These are phyloP conservation scores for Colletotrichum lindemuthianum DNA, from an alignment of 2,329 filamentous ascomycete species.

Conservation along the genomic window DNA sequence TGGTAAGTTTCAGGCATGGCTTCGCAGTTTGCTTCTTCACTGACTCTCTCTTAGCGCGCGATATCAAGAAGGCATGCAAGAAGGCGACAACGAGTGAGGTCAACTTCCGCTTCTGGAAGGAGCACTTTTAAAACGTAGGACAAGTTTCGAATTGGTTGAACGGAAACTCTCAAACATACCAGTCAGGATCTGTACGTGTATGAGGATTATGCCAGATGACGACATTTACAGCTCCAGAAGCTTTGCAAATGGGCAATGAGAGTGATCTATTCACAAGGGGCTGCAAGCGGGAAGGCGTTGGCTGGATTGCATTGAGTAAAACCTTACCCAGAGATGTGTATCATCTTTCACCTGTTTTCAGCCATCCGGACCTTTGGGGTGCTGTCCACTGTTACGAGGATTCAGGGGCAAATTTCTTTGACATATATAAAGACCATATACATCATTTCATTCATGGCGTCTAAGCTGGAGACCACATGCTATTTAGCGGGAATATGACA, in stretches of 20 bases:
- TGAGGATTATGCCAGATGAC: constrained; percentile 12
- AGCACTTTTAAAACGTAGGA: constrained; percentile 73
- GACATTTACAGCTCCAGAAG: constrained; percentile 18
- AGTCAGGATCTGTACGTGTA: constrained; percentile 16
- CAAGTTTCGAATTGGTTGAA: constrained; percentile 1
- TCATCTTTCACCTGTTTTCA: constrained; percentile 31
- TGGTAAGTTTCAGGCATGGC: constrained; percentile 54
- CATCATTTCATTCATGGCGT: constrained; percentile 21
- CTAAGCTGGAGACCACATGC: neutral
- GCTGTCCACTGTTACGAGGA: neutral
- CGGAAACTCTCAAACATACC: neutral
- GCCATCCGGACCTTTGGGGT: constrained; percentile 7
- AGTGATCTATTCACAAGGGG: constrained; percentile 5
- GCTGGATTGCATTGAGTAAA: constrained; percentile 30
- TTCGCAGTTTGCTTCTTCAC: constrained; percentile 25
- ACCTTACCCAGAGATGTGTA: constrained; percentile 27
- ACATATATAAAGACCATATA: constrained; percentile 31
- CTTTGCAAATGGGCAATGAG: neutral
- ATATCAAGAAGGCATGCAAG: constrained; percentile 86
- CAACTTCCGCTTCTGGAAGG: constrained; percentile 98
- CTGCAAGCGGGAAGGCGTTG: constrained; percentile 30
- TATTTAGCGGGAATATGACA: neutral
- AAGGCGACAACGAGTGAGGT: constrained; percentile 79
- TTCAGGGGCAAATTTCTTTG: constrained; percentile 28
- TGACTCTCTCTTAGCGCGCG: constrained; percentile 70